Base-by-base conservation (phyloP, 371 early-diverging fungal genomes). In the Conidiobolus incongruus region DNA sequence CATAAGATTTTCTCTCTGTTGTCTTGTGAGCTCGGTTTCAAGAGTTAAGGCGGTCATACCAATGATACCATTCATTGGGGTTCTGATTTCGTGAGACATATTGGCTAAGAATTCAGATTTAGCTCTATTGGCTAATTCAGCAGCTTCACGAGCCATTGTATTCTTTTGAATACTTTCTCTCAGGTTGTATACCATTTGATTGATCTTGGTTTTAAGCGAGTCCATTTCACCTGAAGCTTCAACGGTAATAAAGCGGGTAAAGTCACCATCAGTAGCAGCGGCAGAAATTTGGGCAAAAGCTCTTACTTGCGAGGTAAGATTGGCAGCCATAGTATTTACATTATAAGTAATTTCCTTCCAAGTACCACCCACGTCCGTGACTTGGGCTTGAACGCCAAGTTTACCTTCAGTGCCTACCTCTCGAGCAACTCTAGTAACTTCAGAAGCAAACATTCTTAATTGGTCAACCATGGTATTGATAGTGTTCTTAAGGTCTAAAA, bases 51-150 rank as follows among this genome's bases (percentile, higher is more conserved):
- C 59, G 0, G 79, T 72, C 74, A 77, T 75, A 24, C 80, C 80
- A 24, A 78, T 73, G 34, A 81, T 75, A 44, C 80, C 80, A 45
- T 75, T 75, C 72, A 81, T 70, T 2, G 81, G 81, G n/a, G n/a
- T n/a, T n/a, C n/a, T n/a, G n/a, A n/a, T n/a, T n/a, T n/a, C n/a
- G n/a, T n/a, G n/a, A n/a, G n/a, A n/a, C n/a, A n/a, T n/a, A n/a
- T n/a, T n/a, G n/a, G n/a, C n/a, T n/a, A n/a, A n/a, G n/a, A n/a
- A n/a, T n/a, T n/a, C n/a, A n/a, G n/a, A n/a, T n/a, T n/a, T n/a
- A n/a, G n/a, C n/a, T n/a, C n/a, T n/a, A n/a, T n/a, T n/a, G n/a
- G n/a, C n/a, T n/a, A n/a, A n/a, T n/a, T n/a, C n/a, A n/a, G n/a
- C n/a, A n/a, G 74, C 65, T 40, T 77, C 76, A 46, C 78, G 62